Evolutionary conservation across 305 asterid genomes (phyloP).

Genomic region (Ajuga reptans): DNA sequence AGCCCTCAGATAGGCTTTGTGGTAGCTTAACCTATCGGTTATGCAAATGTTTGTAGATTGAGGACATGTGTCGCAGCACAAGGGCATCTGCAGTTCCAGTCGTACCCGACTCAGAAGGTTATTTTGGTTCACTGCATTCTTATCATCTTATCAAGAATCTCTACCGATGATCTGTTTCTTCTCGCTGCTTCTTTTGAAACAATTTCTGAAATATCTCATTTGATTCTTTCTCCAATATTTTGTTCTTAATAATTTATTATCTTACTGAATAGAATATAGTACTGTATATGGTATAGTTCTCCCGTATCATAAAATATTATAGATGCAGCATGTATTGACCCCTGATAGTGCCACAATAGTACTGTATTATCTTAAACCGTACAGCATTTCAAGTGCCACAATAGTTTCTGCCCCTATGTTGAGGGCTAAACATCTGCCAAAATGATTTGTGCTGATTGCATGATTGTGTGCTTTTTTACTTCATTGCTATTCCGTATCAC

Average conservation of each 20-base stretch:
- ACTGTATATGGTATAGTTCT: not conserved
- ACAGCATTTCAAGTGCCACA: not conserved
- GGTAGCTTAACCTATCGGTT: slow-evolving; percentile 18
- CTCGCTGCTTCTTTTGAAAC: slow-evolving; percentile 2
- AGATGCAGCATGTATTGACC: not conserved
- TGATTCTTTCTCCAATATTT: not conserved
- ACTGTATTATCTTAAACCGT: no score
- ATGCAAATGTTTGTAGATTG: slow-evolving; percentile 55
- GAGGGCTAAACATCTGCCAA: not conserved
- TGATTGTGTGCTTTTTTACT: not conserved
- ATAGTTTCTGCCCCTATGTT: not conserved
- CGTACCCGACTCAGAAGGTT: slow-evolving; percentile 95
- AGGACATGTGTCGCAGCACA: slow-evolving; percentile 74
- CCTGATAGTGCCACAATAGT: no score
- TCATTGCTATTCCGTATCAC: not conserved
- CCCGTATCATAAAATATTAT: not conserved
- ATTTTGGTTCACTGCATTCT: slow-evolving; percentile 16
- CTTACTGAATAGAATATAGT: not conserved
- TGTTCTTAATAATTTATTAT: not conserved
- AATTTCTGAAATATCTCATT: not conserved
- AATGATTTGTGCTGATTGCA: not conserved
- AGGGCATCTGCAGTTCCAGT: slow-evolving; percentile 88
- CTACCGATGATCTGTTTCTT: not conserved
- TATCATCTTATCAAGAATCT: slow-evolving; percentile 1
- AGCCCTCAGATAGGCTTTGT: not conserved